Base-by-base conservation (phyloP, 176 grass and related monocot genomes). In the Alloteropsis semialata region DNA sequence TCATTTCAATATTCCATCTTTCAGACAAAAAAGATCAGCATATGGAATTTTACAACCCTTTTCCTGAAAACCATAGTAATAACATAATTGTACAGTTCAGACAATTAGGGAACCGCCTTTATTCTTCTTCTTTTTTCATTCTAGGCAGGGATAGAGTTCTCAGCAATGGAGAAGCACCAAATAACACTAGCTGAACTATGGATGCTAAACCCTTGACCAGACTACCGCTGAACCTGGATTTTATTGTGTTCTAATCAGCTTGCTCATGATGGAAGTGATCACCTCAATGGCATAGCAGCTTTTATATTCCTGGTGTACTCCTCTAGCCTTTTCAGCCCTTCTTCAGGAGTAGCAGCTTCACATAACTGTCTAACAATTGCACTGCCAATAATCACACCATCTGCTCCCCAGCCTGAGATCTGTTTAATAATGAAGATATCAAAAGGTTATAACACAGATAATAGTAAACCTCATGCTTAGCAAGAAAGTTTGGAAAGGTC, bases 361-460 rank as follows among this genome's bases (percentile, higher is more conserved):
- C 85, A 86, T 79, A 98, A 71, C 66, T 90, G 84, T 76, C 80
- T 98, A 76, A 98, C 96, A 67, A 98, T 92, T 46, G 96, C 93
- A 14, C 93, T 98, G 17, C 96, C 96, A 68, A 98, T 88, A 17
- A 96, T 98, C 87, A 98, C 92, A 57, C 96, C 96, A 73, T 98
- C 96, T 8, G 96, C 96, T 72, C 96, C 93, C 96, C 96, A 98
- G 49, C 87, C 56, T 12, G 85, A 82, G 6, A 98, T 94, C 93
- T 98, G 68, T 21, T 59, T 58, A 74, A 10, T 28, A 33, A 15
- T 37, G 17, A 54, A 83, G 13, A 37, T 84, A 19, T 82, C 21
- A 63, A 78, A 83, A 24, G 2, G 3, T 7, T 65, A 8, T 33
- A 62, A 58, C 42, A 72, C 37, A 80, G 21, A 72, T 27, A 60